Evolutionary conservation across 805 yeast species (phyloP).

Genomic region (Yarrowia keelungensis): DNA sequence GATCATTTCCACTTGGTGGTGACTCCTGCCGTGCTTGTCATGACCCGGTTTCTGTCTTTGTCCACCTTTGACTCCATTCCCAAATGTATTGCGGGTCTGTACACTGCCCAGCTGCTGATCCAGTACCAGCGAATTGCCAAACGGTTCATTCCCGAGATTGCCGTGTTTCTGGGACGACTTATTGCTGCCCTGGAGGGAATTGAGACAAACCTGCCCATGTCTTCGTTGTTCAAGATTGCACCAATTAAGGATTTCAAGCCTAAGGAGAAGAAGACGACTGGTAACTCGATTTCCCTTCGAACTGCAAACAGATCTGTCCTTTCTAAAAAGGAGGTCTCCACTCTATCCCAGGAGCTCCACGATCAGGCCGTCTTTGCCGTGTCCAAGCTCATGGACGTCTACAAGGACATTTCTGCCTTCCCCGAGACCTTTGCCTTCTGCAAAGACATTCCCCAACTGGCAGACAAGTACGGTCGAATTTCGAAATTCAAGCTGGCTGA

Average conservation of each 20-base stretch:
- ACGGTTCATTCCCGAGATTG: constrained; percentile 81
- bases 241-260: constrained; percentile 4
- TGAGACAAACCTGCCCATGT: constrained; percentile 55
- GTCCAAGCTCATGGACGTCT: constrained; percentile 24
- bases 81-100: constrained; percentile 65
- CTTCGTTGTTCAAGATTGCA: constrained; percentile 36
- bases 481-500: constrained; percentile 57
- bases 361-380: constrained; percentile 22
- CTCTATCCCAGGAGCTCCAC: constrained; percentile 11
- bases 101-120: constrained; percentile 67
- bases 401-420: constrained; percentile 70
- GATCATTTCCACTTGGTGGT: constrained; percentile 93
- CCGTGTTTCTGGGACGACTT: constrained; percentile 52
- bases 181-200: constrained; percentile 56
- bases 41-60: constrained; percentile 72
- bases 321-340: constrained; percentile 12
- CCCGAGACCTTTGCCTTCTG: constrained; percentile 57
- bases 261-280: background rate
- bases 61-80: constrained; percentile 53
- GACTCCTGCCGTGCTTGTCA: constrained; percentile 78
- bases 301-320: constrained; percentile 6
- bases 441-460: constrained; percentile 12
- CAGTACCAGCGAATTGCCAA: constrained; percentile 82
- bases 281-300: background rate
- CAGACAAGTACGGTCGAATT: constrained; percentile 58